These are phyloP conservation scores for Acer negundo DNA, from an alignment of 345 rosid genomes.

Conservation along the genomic window DNA sequence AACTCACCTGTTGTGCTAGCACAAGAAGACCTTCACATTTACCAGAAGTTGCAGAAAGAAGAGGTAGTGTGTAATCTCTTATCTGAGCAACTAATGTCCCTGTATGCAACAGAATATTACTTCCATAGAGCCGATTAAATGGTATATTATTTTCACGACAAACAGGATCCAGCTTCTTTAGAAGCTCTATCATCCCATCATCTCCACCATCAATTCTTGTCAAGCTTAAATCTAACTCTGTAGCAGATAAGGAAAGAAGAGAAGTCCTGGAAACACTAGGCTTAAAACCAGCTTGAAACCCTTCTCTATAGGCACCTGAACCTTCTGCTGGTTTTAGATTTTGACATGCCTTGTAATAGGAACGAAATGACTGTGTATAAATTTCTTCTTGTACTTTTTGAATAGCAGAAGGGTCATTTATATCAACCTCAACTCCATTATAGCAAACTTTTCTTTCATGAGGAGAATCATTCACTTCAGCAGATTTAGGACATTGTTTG, in stretches of 20 bases:
- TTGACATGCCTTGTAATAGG: constrained; percentile 88
- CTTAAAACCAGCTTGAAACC: constrained; percentile 93
- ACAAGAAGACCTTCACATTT: constrained; percentile 88
- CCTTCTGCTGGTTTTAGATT: constrained; percentile 68
- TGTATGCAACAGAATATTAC: constrained; percentile 60
- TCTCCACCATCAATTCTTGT: constrained; percentile 84
- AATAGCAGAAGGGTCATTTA: constrained; percentile 57
- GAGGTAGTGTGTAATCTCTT: constrained; percentile 85
- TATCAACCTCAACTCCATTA: constrained; percentile 69
- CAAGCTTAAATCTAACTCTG: constrained; percentile 85
- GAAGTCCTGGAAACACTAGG: constrained; percentile 73
- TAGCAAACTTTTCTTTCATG: constrained; percentile 48
- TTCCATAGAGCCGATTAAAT: constrained; percentile 89
- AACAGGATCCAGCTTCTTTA: constrained; percentile 84
- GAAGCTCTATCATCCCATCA: constrained; percentile 78
- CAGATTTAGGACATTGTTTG: constrained; percentile 42
- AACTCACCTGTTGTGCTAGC: constrained; percentile 89
- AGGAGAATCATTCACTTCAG: constrained; percentile 53
- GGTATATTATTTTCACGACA: constrained; percentile 71
- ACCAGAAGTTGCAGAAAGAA: constrained; percentile 75
- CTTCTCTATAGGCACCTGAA: constrained; percentile 79
- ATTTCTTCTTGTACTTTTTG: constrained; percentile 70
- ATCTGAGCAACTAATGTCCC: constrained; percentile 66
- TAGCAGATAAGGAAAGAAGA: constrained; percentile 75
- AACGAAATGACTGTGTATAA: constrained; percentile 66